Conservation (phyloP, 441 rosid genomes). For the Macaranga tanarius region DNA sequence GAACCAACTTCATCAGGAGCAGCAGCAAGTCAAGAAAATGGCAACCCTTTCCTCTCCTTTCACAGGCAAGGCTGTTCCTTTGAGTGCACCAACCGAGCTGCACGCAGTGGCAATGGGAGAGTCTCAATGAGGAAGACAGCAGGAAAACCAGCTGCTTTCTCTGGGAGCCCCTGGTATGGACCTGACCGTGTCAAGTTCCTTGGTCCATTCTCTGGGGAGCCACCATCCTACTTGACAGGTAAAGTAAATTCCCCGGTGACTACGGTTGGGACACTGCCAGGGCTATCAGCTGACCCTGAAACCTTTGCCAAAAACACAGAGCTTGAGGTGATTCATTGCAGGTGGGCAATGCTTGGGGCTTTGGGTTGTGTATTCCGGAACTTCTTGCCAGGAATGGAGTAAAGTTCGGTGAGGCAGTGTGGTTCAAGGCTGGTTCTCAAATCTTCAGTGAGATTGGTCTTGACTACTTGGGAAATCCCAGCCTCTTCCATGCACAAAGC, state of each 20-base stretch:
- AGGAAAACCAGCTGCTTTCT: constrained; percentile 39
- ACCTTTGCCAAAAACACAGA: constrained; percentile 47
- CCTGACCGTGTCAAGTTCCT: constrained; percentile 48
- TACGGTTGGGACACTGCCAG: constrained; percentile 54
- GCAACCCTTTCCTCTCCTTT: constrained; percentile 30
- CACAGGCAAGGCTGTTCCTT: constrained; percentile 27
- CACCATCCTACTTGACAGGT: constrained; percentile 53
- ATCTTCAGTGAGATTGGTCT: constrained; percentile 43
- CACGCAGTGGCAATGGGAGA: constrained; percentile 15
- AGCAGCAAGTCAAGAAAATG: constrained; percentile 5
- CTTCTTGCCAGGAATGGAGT: constrained; percentile 45
- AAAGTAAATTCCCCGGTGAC: constrained; percentile 51
- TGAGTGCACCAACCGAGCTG: constrained; percentile 15
- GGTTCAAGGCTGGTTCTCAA: constrained; percentile 49
- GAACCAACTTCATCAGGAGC: not conserved
- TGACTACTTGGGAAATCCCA: constrained; percentile 44
- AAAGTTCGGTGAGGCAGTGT: constrained; percentile 46
- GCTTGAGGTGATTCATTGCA: constrained; percentile 52
- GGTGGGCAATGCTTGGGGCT: constrained; percentile 61
- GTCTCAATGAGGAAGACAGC: constrained; percentile 32
- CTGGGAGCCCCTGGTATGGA: constrained; percentile 54
- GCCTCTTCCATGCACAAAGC: constrained; percentile 48
- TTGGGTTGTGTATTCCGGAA: constrained; percentile 56
- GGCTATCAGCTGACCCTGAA: constrained; percentile 50
- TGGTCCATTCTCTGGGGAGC: constrained; percentile 48